phyloP scores from a whole-genome alignment of 257 asterid species.

The Rehmannia glutinosa region DNA sequence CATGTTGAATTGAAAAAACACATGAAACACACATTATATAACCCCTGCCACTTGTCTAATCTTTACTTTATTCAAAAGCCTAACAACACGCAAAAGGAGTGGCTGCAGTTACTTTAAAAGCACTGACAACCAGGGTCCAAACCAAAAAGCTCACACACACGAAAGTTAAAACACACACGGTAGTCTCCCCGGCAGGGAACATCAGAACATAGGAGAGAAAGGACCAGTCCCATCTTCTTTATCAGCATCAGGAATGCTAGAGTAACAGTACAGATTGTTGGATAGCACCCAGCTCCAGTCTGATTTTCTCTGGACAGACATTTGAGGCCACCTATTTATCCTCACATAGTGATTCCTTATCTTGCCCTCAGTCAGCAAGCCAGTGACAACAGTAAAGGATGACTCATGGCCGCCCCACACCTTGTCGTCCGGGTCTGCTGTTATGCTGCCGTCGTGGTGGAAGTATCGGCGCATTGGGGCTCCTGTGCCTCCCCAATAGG shows the following conservation, averaged over 20 bases:
- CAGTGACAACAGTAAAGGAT: conserved; percentile 64
- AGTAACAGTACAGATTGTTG: conserved; percentile 47
- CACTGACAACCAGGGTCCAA: no score
- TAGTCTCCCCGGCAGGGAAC: background rate
- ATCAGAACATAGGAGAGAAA: conserved; percentile 9
- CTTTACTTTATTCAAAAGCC: no score
- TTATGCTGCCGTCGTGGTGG: conserved; percentile 77
- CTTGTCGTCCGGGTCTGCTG: conserved; percentile 55
- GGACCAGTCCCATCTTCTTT: conserved; percentile 60
- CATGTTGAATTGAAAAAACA: no score
- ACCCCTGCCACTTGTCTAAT: no score
- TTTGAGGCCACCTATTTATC: conserved; percentile 69
- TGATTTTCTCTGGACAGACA: conserved; percentile 46
- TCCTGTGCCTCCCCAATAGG: conserved; percentile 62
- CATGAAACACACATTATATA: no score
- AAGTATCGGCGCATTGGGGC: conserved; percentile 57
- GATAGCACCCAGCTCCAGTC: conserved; percentile 83
- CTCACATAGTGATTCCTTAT: conserved; percentile 75
- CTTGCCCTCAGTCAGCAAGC: conserved; percentile 49
- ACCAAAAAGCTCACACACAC: no score
- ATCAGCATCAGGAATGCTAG: conserved; percentile 60
- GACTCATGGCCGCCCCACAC: conserved; percentile 96
- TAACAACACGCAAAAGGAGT: no score
- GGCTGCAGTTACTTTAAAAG: no score
- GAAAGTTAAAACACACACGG: background rate